Evolutionary conservation across 371 early-diverging fungal genomes (phyloP).

Genomic region (Syncephalastrum monosporum): DNA sequence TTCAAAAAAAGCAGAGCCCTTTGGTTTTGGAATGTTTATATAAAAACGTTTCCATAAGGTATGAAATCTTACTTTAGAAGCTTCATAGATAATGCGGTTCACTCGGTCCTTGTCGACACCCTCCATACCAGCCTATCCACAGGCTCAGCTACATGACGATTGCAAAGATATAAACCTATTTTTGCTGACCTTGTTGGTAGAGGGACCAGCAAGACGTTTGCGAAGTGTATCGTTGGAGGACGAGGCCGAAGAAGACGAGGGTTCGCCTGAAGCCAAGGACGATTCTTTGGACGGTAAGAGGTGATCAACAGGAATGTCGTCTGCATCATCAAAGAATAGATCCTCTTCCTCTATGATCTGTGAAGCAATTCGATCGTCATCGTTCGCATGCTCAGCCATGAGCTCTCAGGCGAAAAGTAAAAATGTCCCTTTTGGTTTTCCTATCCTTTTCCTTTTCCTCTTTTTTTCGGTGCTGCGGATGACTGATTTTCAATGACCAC

Average conservation of each 20-base stretch:
- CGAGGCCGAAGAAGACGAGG: no score
- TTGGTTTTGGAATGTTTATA: background rate
- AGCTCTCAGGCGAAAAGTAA: no score
- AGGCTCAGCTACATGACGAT: no score
- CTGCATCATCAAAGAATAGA: constrained; percentile 30
- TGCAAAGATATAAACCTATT: background rate
- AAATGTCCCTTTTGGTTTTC: no score
- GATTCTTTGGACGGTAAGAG: background rate
- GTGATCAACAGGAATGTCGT: constrained; percentile 5
- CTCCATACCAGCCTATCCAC: constrained; percentile 47
- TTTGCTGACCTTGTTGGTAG: constrained; percentile 29
- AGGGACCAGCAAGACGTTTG: constrained; percentile 39
- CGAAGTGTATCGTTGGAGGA: constrained; percentile 21
- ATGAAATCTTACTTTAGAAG: constrained; percentile 47
- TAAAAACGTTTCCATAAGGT: background rate
- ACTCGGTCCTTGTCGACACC: constrained; percentile 45
- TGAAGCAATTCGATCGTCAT: constrained; percentile 10
- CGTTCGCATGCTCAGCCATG: no score
- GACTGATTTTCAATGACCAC: no score
- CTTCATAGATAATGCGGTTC: constrained; percentile 57
- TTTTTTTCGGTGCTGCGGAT: no score
- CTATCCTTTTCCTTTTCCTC: no score
- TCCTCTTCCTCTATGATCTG: constrained; percentile 39
- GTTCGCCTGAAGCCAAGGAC: no score
- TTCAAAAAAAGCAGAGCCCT: constrained; percentile 65